Evolutionary conservation across 805 yeast species (phyloP).

Genomic region (Ogataea pignaliae): DNA sequence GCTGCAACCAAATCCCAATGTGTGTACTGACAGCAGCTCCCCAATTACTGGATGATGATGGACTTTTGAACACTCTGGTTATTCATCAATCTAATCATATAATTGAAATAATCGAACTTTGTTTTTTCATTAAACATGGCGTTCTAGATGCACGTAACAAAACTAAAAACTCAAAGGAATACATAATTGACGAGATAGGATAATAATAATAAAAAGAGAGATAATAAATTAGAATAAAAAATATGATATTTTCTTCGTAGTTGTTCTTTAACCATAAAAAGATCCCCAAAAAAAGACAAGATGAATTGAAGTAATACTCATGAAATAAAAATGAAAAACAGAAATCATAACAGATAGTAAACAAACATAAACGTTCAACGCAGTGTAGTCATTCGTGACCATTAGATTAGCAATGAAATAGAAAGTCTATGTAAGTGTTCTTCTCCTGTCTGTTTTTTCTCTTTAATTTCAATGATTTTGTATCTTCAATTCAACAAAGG

Average conservation of each 20-base stretch:
- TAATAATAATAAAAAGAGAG: slow-evolving; percentile 1
- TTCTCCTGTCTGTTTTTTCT: neutral
- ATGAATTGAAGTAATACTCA: neutral
- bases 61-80: too few relatives aligned
- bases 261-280: neutral
- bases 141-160: slow-evolving; percentile 30
- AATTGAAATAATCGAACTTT: slow-evolving; percentile 27
- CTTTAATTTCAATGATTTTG: too few relatives aligned
- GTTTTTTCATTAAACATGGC: slow-evolving; percentile 40
- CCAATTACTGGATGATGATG: too few relatives aligned
- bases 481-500: too few relatives aligned
- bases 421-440: neutral
- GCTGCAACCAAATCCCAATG: too few relatives aligned
- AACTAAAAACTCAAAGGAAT: slow-evolving; percentile 9
- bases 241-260: neutral
- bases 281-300: slow-evolving; percentile 3
- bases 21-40: too few relatives aligned
- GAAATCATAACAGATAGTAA: neutral
- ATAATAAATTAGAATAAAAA: too few relatives aligned
- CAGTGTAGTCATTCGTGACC: slow-evolving; percentile 15
- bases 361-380: neutral
- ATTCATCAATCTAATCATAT: too few relatives aligned
- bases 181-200: slow-evolving; percentile 12
- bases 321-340: neutral
- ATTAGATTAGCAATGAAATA: slow-evolving; percentile 2